phyloP scores from a whole-genome alignment of 768 basidiomycete species.

The Suillus ampliporus region DNA sequence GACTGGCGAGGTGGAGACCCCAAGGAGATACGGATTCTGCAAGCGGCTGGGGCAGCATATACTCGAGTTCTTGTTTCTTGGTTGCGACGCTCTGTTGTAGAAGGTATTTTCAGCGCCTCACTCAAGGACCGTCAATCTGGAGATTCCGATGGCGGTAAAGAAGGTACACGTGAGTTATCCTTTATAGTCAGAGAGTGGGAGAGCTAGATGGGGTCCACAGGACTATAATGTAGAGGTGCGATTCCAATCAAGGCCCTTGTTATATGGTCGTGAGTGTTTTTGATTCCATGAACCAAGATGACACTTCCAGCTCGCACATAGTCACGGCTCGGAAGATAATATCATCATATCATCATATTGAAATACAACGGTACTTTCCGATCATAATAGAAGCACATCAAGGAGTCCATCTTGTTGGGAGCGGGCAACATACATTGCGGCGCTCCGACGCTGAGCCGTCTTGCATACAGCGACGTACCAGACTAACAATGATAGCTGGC shows the following conservation, averaged over 20 bases:
- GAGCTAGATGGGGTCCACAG: slow-evolving; percentile 28
- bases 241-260: neutral
- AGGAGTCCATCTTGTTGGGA: neutral
- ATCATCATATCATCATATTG: neutral
- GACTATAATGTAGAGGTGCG: slow-evolving; percentile 6
- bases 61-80: slow-evolving; percentile 72
- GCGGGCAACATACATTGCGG: neutral
- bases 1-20: slow-evolving; percentile 41
- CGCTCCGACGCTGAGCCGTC: neutral
- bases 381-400: neutral
- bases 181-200: slow-evolving; percentile 32
- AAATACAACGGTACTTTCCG: neutral
- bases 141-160: no score
- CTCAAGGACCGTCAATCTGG: slow-evolving; percentile 23
- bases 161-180: slow-evolving; percentile 11
- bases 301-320: neutral
- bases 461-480: neutral
- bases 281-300: neutral
- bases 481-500: neutral
- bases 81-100: slow-evolving; percentile 66
- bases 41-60: slow-evolving; percentile 62
- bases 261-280: neutral
- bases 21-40: slow-evolving; percentile 43
- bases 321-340: neutral
- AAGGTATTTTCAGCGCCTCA: slow-evolving; percentile 70